Evolutionary conservation across 805 yeast species (phyloP).

Genomic region (Saccharomycopsis sp.): DNA sequence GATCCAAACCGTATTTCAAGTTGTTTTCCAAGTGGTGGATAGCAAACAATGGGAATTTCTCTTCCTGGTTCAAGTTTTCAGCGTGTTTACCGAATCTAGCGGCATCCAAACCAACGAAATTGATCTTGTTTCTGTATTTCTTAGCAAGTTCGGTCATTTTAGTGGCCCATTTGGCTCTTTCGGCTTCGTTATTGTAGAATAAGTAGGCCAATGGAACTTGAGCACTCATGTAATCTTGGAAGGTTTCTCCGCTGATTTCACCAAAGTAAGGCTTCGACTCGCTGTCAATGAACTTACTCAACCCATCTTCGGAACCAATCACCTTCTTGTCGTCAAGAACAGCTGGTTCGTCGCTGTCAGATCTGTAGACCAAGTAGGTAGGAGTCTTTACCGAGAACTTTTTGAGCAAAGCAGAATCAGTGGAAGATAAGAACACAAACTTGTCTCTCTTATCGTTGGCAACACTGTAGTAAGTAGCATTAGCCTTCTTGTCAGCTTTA

Average conservation of each 20-base stretch:
- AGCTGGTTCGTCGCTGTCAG: conserved; percentile 29
- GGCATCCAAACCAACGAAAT: conserved; percentile 88
- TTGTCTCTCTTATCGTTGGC: conserved; percentile 43
- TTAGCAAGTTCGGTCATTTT: conserved; percentile 60
- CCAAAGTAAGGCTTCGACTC: conserved; percentile 82
- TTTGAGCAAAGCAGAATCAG: conserved; percentile 35
- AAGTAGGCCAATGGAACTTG: conserved; percentile 80
- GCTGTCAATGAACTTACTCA: conserved; percentile 43
- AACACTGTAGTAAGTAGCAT: conserved; percentile 26
- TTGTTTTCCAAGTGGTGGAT: conserved; percentile 67
- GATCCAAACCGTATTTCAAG: conserved; percentile 73
- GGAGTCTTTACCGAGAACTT: conserved; percentile 36
- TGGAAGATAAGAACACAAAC: conserved; percentile 28
- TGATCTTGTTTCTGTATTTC: conserved; percentile 69
- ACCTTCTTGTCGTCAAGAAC: conserved; percentile 23
- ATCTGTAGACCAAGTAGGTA: conserved; percentile 41
- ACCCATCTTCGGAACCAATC: conserved; percentile 30
- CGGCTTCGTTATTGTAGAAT: conserved; percentile 67
- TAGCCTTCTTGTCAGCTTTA: conserved; percentile 26
- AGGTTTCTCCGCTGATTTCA: conserved; percentile 78
- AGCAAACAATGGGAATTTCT: conserved; percentile 84
- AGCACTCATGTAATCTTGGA: conserved; percentile 63
- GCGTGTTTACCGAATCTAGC: conserved; percentile 78
- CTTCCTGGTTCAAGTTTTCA: conserved; percentile 72
- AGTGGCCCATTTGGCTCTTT: conserved; percentile 50